Evolutionary conservation across 805 yeast genomes (phyloP).

Genomic region (Lachancea dasiensis): DNA sequence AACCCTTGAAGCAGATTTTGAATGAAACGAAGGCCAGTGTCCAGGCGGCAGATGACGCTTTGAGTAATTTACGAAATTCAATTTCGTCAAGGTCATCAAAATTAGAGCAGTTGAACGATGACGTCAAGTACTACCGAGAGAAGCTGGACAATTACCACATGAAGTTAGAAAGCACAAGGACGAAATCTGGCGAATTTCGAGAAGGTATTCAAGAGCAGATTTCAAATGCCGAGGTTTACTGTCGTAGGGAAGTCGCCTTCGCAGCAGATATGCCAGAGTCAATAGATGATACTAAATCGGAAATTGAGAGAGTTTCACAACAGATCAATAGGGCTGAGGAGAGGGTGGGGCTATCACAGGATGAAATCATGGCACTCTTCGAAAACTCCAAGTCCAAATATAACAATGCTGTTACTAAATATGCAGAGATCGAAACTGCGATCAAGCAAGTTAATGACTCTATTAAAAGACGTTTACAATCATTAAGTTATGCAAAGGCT

Average conservation of each 20-base stretch:
- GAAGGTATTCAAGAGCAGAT: slow-evolving; percentile 27
- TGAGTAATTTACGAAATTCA: slow-evolving; percentile 17
- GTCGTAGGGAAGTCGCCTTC: slow-evolving; percentile 43
- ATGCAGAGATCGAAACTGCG: slow-evolving; percentile 33
- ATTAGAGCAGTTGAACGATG: slow-evolving; percentile 22
- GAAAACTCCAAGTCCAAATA: slow-evolving; percentile 39
- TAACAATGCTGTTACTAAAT: slow-evolving; percentile 38
- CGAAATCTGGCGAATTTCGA: slow-evolving; percentile 26
- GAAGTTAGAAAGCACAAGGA: slow-evolving; percentile 21
- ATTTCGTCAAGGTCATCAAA: slow-evolving; percentile 14
- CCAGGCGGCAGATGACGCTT: slow-evolving; percentile 9
- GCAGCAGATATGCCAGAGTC: slow-evolving; percentile 37
- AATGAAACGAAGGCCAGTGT: slow-evolving; percentile 15
- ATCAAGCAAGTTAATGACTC: slow-evolving; percentile 34
- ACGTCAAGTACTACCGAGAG: slow-evolving; percentile 21
- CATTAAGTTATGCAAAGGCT: slow-evolving; percentile 37
- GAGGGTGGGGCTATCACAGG: slow-evolving; percentile 48
- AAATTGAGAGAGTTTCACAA: slow-evolving; percentile 41
- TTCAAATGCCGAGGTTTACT: slow-evolving; percentile 36
- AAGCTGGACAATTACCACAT: slow-evolving; percentile 12
- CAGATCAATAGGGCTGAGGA: slow-evolving; percentile 49
- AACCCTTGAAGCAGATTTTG: slow-evolving; percentile 17
- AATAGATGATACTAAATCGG: slow-evolving; percentile 43
- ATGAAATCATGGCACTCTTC: slow-evolving; percentile 46
- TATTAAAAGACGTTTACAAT: slow-evolving; percentile 38